Evolutionary conservation across 2,329 filamentous ascomycete genomes (phyloP), one percentile per base, ranked within the genome.

Genomic region (Camillea tinctor): DNA sequence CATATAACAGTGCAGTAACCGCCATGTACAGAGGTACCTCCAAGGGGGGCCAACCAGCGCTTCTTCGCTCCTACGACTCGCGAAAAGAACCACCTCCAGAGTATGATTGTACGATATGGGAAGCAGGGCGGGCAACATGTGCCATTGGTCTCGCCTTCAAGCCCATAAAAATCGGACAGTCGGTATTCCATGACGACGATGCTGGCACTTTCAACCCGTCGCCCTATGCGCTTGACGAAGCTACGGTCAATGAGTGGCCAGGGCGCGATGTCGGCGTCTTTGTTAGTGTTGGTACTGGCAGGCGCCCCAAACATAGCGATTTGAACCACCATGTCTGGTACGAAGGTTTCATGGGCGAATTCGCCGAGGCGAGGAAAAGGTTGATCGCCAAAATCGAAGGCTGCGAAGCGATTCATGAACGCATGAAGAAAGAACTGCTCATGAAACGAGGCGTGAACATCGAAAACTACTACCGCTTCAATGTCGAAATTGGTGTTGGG

Each of bases 91-190:
- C 93, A 0, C 85, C 93, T 0, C 91, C 94, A 2, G 93, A 97
- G 74, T 94, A 92, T 63, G 91, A 97, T 71, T 97, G 93, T 76
- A 96, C 89, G 52, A 95, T 99, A 59, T 99, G 95, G 95, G 89
- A 99, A 77, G 95, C 95, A 4, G 95, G 95, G 11, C 87, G 95
- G 61, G 95, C 95, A n/a, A 99, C 95, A 1, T 92, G 86, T 56
- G 92, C 95, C 0, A 95, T 94, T 1, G 92, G 91, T 0, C 81
- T 97, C 50, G 95, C 95, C 1, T 99, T 99, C 79, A 99, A 99
- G 74, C 93, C 94, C 0, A 93, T 99, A 54, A 89, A 91, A 66
- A 91, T 99, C 48, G 95, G 95, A 3, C 94, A 98, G 74, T 94
- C 93, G 0, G 83, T 93, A 9, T 99, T 99, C 71, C 89, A 97